Conservation (phyloP, 2,329 filamentous ascomycete species). For the Fusarium sp. region DNA sequence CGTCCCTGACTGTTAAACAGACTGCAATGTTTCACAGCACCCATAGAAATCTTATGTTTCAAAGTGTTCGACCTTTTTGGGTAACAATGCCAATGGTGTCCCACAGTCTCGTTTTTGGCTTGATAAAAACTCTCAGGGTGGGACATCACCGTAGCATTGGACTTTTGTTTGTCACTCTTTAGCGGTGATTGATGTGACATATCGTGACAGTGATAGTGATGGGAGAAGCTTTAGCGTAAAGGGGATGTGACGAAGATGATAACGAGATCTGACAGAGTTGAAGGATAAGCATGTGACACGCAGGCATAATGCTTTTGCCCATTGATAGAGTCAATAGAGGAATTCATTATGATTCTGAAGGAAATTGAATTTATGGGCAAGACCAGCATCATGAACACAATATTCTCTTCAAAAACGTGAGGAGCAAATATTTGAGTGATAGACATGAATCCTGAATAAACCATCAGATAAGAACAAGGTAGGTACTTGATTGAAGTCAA, state of each 20-base stretch:
- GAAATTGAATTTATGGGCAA: not conserved
- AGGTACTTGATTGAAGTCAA: not conserved
- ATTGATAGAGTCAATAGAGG: not conserved
- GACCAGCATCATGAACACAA: too few relatives aligned
- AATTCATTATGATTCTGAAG: not conserved
- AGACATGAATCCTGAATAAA: not conserved
- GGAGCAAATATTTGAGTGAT: not conserved
- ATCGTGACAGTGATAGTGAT: constrained; percentile 29
- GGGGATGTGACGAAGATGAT: not conserved
- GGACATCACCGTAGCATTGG: not conserved
- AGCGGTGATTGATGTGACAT: not conserved
- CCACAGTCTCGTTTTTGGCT: not conserved
- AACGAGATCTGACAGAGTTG: not conserved
- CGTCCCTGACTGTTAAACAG: not conserved
- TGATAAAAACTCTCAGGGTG: not conserved
- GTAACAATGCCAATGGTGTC: not conserved
- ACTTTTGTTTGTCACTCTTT: constrained; percentile 2
- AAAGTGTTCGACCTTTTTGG: not conserved
- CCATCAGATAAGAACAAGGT: not conserved
- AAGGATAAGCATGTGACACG: not conserved
- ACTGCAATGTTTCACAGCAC: not conserved
- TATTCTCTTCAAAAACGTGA: not conserved
- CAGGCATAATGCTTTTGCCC: not conserved
- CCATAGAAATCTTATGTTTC: not conserved
- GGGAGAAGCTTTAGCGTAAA: not conserved